These are phyloP conservation scores for Amanita polypyramis DNA, from an alignment of 768 basidiomycete genomes.

Conservation along the genomic window DNA sequence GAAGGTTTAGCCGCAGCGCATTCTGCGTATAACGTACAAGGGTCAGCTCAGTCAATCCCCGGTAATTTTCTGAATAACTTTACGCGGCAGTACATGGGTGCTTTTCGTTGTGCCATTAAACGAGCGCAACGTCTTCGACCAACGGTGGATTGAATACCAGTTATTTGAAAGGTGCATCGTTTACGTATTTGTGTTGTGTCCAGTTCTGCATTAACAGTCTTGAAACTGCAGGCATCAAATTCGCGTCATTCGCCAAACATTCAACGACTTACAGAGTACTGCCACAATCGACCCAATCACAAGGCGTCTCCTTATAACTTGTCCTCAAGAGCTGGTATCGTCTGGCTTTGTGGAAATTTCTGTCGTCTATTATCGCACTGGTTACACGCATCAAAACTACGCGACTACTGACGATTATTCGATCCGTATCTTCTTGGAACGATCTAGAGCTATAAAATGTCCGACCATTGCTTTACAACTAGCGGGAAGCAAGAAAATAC, in stretches of 20 bases:
- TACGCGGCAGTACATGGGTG: slow-evolving; percentile 33
- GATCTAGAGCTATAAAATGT: slow-evolving; percentile 84
- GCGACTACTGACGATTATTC: slow-evolving; percentile 52
- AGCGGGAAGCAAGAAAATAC: slow-evolving; percentile 95
- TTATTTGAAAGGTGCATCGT: slow-evolving; percentile 59
- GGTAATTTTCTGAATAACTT: neutral
- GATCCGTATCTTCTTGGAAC: slow-evolving; percentile 71
- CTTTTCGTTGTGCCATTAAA: slow-evolving; percentile 84
- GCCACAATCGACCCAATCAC: slow-evolving; percentile 42
- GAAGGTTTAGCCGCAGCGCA: slow-evolving; percentile 76
- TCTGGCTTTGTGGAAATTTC: slow-evolving; percentile 55
- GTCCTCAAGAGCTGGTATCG: slow-evolving; percentile 22
- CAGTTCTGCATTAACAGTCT: neutral
- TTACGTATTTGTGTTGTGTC: neutral
- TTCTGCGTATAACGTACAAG: slow-evolving; percentile 48
- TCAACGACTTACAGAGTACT: slow-evolving; percentile 53
- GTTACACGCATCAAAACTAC: slow-evolving; percentile 80
- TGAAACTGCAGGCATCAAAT: slow-evolving; percentile 51
- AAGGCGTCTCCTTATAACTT: slow-evolving; percentile 31
- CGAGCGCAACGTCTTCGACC: slow-evolving; percentile 94
- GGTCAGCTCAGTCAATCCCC: slow-evolving; percentile 24
- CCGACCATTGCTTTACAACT: slow-evolving; percentile 85
- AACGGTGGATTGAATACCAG: slow-evolving; percentile 81
- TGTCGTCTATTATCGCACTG: slow-evolving; percentile 84
- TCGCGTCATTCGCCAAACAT: slow-evolving; percentile 63